Evolutionary conservation across 73 alveolate species (phyloP).

Genomic region (Uronychia setigera): DNA sequence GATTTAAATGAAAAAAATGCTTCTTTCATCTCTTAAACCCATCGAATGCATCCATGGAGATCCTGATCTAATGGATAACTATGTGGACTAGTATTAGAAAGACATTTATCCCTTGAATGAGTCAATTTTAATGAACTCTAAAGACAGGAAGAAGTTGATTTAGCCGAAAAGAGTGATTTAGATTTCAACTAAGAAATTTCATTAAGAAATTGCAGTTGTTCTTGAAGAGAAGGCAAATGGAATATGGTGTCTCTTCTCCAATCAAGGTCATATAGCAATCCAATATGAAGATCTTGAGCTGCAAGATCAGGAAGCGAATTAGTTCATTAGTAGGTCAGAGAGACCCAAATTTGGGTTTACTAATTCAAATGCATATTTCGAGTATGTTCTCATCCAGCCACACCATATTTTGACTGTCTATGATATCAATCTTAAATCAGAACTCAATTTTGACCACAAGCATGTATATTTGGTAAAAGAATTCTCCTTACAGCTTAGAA

Average conservation of each 20-base stretch:
- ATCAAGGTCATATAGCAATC: background rate
- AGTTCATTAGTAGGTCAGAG: background rate
- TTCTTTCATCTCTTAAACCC: background rate
- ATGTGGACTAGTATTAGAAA: background rate
- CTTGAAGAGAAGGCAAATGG: conserved; percentile 7
- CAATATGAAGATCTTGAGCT: background rate
- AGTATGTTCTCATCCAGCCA: conserved; percentile 5
- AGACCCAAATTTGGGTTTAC: background rate
- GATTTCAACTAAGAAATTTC: conserved; percentile 1
- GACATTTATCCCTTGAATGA: background rate
- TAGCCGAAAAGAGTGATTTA: background rate
- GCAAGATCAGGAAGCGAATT: background rate
- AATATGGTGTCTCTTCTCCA: background rate
- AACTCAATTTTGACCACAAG: background rate
- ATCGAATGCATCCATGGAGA: conserved; percentile 14
- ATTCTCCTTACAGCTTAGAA: background rate
- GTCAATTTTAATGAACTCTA: background rate
- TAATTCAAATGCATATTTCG: conserved; percentile 4
- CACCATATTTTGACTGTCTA: conserved; percentile 2
- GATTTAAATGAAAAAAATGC: background rate
- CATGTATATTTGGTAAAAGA: background rate
- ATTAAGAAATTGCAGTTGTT: conserved; percentile 9
- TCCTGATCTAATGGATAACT: conserved; percentile 9
- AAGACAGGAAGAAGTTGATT: conserved; percentile 1
- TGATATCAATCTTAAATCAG: background rate